Conservation (phyloP, 495 filamentous ascomycete species). For the Pyronema domesticum region DNA sequence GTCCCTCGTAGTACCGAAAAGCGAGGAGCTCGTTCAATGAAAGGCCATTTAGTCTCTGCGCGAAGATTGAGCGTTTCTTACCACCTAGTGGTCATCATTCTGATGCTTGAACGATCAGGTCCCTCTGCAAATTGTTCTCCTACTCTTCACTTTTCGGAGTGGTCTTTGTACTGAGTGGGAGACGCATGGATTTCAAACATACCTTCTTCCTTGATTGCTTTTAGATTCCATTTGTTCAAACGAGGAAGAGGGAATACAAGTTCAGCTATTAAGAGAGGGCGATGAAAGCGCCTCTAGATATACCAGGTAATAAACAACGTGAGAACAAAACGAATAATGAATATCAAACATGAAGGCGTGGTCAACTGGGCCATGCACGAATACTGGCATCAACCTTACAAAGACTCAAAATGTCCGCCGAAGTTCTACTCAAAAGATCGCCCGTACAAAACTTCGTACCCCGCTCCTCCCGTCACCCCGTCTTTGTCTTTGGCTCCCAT, state of each 20-base stretch:
- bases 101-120: background rate
- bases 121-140: background rate
- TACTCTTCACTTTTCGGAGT: background rate
- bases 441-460: constrained; percentile 4
- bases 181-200: background rate
- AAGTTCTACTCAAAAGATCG: background rate
- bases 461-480: constrained; percentile 5
- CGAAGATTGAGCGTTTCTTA: background rate
- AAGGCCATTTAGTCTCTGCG: constrained; percentile 2
- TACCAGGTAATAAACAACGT: background rate
- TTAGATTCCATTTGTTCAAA: too few species aligned
- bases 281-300: background rate
- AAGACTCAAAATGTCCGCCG: background rate
- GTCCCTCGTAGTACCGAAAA: background rate
- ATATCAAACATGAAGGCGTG: background rate
- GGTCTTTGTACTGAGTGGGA: background rate
- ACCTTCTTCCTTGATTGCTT: background rate
- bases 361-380: too few species aligned
- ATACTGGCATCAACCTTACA: background rate
- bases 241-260: too few species aligned
- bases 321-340: background rate
- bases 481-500: constrained; percentile 45
- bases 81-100: constrained; percentile 3
- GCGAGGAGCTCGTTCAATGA: constrained; percentile 1
- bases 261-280: too few species aligned